A percentile compares a stretch with the other conserved stretches of the same genome.
Conservation (phyloP, 345 rosid species). For the Psidium guajava region DNA sequence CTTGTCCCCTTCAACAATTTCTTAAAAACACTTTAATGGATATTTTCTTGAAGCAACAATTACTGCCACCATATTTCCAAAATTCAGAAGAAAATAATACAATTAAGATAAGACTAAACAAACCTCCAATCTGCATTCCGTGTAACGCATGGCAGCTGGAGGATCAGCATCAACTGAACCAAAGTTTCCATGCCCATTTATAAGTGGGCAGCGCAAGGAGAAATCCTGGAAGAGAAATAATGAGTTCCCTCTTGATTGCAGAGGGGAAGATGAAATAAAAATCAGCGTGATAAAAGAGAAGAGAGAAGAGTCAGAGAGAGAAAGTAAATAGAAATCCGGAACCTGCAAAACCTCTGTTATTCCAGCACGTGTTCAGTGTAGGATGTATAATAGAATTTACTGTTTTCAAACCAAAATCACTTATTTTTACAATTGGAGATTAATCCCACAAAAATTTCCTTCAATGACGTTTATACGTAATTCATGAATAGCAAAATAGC, state of each 20-base stretch:
- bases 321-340: neutral
- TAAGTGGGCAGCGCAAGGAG: conserved; percentile 78
- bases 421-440: neutral
- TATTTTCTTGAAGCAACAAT: neutral
- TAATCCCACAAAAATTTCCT: neutral
- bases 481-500: neutral
- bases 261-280: neutral
- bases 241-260: neutral
- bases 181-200: conserved; percentile 94
- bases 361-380: neutral
- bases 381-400: neutral
- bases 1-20: neutral
- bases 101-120: conserved; percentile 10
- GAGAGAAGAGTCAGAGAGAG: neutral
- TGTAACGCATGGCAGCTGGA: conserved; percentile 98
- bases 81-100: neutral
- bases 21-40: neutral
- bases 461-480: neutral
- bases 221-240: conserved; percentile 43
- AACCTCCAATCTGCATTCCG: conserved; percentile 92
- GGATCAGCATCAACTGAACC: conserved; percentile 98
- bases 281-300: neutral
- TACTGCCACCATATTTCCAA: neutral
- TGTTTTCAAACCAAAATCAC: neutral
- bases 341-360: neutral